These are phyloP conservation scores for Laburnicola sp. DNA, from an alignment of 2,329 filamentous ascomycete genomes.

Conservation along the genomic window DNA sequence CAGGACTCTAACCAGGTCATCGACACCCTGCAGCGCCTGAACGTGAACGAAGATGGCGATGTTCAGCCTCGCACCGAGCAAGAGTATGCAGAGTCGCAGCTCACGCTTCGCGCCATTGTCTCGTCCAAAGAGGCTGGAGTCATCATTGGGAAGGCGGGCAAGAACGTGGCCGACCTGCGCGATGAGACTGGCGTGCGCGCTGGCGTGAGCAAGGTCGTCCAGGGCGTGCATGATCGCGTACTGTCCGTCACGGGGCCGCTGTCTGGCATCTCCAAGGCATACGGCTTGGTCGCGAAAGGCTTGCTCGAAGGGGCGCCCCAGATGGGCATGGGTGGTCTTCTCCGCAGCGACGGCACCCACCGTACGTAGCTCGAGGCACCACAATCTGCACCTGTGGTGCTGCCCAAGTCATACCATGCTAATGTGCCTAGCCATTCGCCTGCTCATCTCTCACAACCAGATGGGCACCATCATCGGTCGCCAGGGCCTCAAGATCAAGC, in stretches of 20 bases:
- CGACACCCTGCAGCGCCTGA: slow-evolving; percentile 49
- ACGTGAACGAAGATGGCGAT: slow-evolving; percentile 66
- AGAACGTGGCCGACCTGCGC: slow-evolving; percentile 95
- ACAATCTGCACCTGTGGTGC: neutral
- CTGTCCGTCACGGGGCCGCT: slow-evolving; percentile 91
- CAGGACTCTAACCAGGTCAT: slow-evolving; percentile 44
- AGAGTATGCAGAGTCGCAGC: slow-evolving; percentile 88
- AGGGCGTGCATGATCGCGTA: slow-evolving; percentile 95
- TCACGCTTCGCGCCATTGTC: slow-evolving; percentile 95
- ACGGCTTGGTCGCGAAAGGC: slow-evolving; percentile 88
- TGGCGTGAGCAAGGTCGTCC: slow-evolving; percentile 97
- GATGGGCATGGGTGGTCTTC: slow-evolving; percentile 92
- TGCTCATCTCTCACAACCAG: slow-evolving; percentile 98
- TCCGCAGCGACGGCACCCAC: slow-evolving; percentile 83
- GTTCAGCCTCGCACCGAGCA: slow-evolving; percentile 88
- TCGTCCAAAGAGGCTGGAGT: slow-evolving; percentile 98
- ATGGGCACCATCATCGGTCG: slow-evolving; percentile 99
- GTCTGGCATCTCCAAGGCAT: slow-evolving; percentile 86
- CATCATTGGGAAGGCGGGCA: slow-evolving; percentile 97
- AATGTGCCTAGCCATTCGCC: slow-evolving; percentile 74
- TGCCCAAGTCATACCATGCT: slow-evolving; percentile 14
- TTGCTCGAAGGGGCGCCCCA: slow-evolving; percentile 90
- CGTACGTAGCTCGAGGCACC: slow-evolving; percentile 63
- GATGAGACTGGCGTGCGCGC: slow-evolving; percentile 98
- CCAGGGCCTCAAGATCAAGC: slow-evolving; percentile 97